phyloP scores from a whole-genome alignment of 225 moss, liverwort and hornwort species.

The Sphagnum contortum region DNA sequence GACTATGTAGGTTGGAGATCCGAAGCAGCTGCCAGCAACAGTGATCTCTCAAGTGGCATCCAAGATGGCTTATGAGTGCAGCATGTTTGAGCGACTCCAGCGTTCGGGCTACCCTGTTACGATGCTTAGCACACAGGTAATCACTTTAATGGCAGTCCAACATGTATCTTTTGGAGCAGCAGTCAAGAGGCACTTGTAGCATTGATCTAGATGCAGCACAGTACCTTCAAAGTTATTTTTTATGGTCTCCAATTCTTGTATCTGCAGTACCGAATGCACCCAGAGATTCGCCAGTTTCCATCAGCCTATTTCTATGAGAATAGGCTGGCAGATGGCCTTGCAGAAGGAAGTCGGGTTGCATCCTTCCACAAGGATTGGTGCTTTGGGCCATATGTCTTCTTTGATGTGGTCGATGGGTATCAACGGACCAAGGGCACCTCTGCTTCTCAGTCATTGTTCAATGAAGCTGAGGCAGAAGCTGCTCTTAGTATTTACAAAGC shows the following conservation, averaged over 20 bases:
- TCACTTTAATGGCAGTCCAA: no score
- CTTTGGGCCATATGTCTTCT: slow-evolving; percentile 85
- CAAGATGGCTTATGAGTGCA: slow-evolving; percentile 77
- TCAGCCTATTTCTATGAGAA: slow-evolving; percentile 81
- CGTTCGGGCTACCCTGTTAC: slow-evolving; percentile 82
- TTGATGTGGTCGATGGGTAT: slow-evolving; percentile 72
- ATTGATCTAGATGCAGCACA: no score
- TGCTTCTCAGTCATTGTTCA: slow-evolving; percentile 62
- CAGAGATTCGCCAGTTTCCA: slow-evolving; percentile 91
- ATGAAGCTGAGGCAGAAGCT: slow-evolving; percentile 75
- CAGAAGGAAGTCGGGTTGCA: slow-evolving; percentile 41
- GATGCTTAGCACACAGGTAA: slow-evolving; percentile 64
- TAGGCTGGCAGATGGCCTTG: slow-evolving; percentile 60
- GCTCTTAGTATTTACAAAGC: slow-evolving; percentile 54
- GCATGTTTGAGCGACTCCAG: slow-evolving; percentile 99
- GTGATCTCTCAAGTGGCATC: slow-evolving; percentile 65
- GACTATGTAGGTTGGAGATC: slow-evolving; percentile 59
- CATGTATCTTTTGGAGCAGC: no score
- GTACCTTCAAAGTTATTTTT: no score
- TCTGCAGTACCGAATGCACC: slow-evolving; percentile 90
- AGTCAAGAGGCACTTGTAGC: no score
- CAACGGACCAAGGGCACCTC: slow-evolving; percentile 41
- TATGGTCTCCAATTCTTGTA: neutral
- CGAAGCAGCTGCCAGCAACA: slow-evolving; percentile 95
- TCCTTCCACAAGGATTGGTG: slow-evolving; percentile 67